These are phyloP conservation scores for Xerocomus minutiporus DNA, from an alignment of 1,284 basidiomycete species.

Conservation along the genomic window DNA sequence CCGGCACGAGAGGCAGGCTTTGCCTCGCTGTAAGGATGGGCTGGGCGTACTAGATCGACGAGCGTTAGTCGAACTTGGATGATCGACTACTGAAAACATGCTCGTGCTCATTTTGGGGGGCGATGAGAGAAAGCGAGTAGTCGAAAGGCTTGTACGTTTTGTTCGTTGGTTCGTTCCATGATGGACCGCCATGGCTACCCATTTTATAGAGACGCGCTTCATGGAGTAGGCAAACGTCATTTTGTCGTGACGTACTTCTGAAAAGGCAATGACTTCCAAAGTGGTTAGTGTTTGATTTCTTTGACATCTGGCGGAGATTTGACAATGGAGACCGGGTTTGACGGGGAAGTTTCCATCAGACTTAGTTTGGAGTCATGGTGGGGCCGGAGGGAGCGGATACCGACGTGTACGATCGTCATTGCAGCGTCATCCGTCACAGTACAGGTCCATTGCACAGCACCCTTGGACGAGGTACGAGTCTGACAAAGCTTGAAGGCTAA, in stretches of 20 bases:
- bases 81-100: neutral
- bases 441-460: neutral
- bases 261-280: constrained; percentile 2
- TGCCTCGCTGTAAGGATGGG: constrained; percentile 27
- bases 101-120: neutral
- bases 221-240: neutral
- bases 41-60: neutral
- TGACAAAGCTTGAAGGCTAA: neutral
- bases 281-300: neutral
- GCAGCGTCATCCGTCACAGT: neutral
- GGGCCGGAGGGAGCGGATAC: neutral
- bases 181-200: neutral
- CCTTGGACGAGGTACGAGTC: neutral
- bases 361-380: neutral
- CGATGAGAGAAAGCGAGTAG: neutral
- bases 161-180: neutral
- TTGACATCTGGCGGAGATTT: constrained; percentile 1
- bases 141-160: neutral
- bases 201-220: constrained; percentile 15
- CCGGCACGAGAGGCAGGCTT: constrained; percentile 31
- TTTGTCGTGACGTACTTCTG: neutral
- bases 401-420: neutral
- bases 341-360: neutral
- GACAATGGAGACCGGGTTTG: constrained; percentile 1
- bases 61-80: neutral